A percentile compares a stretch with the other conserved stretches of the same genome.
Conservation (phyloP, 2,329 filamentous ascomycete species). For the Moelleriella libera region DNA sequence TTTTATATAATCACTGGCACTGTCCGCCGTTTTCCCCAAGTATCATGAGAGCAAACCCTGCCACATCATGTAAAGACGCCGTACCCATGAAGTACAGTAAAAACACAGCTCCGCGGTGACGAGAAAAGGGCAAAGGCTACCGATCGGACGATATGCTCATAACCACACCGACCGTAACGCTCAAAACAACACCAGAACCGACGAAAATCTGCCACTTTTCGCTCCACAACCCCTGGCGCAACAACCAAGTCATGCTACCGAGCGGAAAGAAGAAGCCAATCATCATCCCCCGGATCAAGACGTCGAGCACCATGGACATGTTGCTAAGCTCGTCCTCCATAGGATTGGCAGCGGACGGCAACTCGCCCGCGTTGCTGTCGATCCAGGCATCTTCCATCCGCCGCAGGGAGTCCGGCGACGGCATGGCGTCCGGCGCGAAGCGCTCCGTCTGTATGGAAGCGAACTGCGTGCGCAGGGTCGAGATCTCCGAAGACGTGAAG, state of each 20-base stretch:
- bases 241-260: conserved; percentile 71
- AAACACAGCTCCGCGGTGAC: no score
- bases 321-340: conserved; percentile 34
- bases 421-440: conserved; percentile 82
- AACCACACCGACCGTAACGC: conserved; percentile 61
- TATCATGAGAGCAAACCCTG: no score
- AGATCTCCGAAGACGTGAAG: conserved; percentile 72
- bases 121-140: neutral
- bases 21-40: no score
- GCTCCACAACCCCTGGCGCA: conserved; percentile 76
- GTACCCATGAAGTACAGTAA: no score
- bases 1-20: no score
- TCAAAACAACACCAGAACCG: conserved; percentile 68
- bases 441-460: conserved; percentile 68
- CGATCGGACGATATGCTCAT: conserved; percentile 26
- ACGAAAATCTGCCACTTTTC: conserved; percentile 77
- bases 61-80: no score
- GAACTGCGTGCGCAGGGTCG: conserved; percentile 77
- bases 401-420: conserved; percentile 59
- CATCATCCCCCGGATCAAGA: conserved; percentile 75
- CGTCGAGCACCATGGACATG: conserved; percentile 50
- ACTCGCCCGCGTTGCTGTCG: conserved; percentile 44
- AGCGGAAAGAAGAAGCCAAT: conserved; percentile 94
- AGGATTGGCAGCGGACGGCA: conserved; percentile 21
- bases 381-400: conserved; percentile 84